Evolutionary conservation across 345 rosid genomes (phyloP).

Genomic region (Clausena lansium): DNA sequence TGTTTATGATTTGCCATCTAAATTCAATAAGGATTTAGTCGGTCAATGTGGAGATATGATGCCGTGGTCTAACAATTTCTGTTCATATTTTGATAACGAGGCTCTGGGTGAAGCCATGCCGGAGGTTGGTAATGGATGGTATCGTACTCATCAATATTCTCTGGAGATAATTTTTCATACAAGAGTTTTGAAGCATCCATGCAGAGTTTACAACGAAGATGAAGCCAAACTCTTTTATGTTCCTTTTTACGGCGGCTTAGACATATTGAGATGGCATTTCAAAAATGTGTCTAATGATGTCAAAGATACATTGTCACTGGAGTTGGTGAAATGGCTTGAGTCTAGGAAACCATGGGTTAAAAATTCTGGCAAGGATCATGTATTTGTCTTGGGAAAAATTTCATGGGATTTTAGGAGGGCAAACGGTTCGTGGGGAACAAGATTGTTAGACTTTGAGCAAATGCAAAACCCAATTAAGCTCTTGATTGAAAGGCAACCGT

Average conservation of each 20-base stretch:
- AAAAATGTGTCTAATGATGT: conserved; percentile 70
- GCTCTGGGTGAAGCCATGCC: conserved; percentile 62
- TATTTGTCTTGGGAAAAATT: conserved; percentile 73
- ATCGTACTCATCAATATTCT: conserved; percentile 66
- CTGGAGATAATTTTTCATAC: conserved; percentile 79
- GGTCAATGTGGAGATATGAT: conserved; percentile 76
- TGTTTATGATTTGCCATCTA: conserved; percentile 76
- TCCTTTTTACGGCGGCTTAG: conserved; percentile 77
- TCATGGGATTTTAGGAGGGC: conserved; percentile 90
- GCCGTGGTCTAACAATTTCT: conserved; percentile 60
- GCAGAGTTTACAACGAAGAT: conserved; percentile 63
- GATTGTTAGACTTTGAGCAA: conserved; percentile 57
- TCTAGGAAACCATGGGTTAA: conserved; percentile 49
- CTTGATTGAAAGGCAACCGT: conserved; percentile 79
- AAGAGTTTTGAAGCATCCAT: conserved; percentile 67
- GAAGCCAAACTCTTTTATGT: conserved; percentile 80
- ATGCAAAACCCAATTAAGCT: conserved; percentile 86
- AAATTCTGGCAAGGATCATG: conserved; percentile 78
- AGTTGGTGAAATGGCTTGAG: conserved; percentile 71
- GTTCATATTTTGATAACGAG: conserved; percentile 50
- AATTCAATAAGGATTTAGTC: conserved; percentile 74
- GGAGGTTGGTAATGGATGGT: conserved; percentile 66
- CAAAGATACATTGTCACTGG: conserved; percentile 51
- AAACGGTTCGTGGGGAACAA: conserved; percentile 67
- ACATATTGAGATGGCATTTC: conserved; percentile 89